Base-by-base conservation (phyloP, 352 stramenopile species). In the Phytophthora quininea region DNA sequence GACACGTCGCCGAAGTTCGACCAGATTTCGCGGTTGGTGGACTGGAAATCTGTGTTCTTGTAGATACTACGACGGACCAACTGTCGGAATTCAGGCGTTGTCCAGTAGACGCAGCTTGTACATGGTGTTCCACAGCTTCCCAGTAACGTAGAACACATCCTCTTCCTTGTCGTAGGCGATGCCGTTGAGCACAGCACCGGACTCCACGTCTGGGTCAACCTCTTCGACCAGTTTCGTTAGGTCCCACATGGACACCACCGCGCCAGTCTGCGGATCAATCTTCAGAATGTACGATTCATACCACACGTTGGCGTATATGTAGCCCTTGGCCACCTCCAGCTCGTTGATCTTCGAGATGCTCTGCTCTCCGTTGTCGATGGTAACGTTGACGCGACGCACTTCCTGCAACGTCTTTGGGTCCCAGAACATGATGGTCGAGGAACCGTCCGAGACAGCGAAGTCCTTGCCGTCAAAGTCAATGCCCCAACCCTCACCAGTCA, bases 281-380 rank as follows among this genome's bases (percentile, higher is more conserved):
- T 97, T 97, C 15, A 98, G 73, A 38, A 99, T 92, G 27, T 91
- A 79, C 57, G 95, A 85, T 56, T 95, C 71, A 73, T 96, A 97
- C 96, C 96, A 99, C 60, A 99, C 88, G 77, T 99, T 99, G n/a
- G 92, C 95, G 59, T 98, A 96, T 52, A 99, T 89, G 49, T 90
- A 90, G 14, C 94, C 94, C 46, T 96, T 92, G 45, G 91, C 96
- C 48, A 84, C 88, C 72, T 99, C 96, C 27, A 99, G 80, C 69
- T 99, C 96, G 68, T 99, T 99, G 33, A 99, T 68, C 46, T 93
- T 58, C n/a, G 68, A 53, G 45, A 97, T 66, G 32, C 69, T 53
- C 51, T 85, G 67, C 3, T 58, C 59, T 12, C 71, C 71, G n/a
- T 63, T 57, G 5, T 76, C 64, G 37, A 80, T 88, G 27, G 60